Conservation (phyloP, 2,329 filamentous ascomycete genomes). For the Aspergillus nomiae region DNA sequence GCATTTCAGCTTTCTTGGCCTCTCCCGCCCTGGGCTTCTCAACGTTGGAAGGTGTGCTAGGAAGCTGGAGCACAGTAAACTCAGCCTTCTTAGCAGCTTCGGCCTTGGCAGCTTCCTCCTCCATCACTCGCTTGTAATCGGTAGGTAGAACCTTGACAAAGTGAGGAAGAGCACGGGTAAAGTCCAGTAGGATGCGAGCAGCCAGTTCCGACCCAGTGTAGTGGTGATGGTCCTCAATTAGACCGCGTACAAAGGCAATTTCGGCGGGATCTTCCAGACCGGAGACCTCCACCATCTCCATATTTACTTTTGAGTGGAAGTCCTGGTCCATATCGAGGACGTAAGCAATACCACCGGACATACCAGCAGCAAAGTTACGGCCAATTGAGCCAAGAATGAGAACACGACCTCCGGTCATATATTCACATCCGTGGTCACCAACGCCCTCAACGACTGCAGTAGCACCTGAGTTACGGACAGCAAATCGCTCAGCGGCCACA, state of each 20-base stretch:
- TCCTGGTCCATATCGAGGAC: constrained; percentile 87
- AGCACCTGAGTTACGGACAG: constrained; percentile 93
- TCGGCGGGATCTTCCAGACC: constrained; percentile 81
- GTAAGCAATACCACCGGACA: constrained; percentile 97
- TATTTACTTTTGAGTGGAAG: constrained; percentile 91
- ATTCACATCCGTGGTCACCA: constrained; percentile 95
- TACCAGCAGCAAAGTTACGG: constrained; percentile 96
- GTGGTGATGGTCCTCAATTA: constrained; percentile 96
- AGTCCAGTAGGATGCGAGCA: constrained; percentile 90
- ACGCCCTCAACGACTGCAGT: constrained; percentile 95
- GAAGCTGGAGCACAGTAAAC: constrained; percentile 76
- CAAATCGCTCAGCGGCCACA: constrained; percentile 93
- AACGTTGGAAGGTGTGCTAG: constrained; percentile 58
- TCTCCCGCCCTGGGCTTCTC: constrained; percentile 62
- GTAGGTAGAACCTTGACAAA: constrained; percentile 93
- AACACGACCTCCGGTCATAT: constrained; percentile 96
- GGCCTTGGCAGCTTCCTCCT: constrained; percentile 82
- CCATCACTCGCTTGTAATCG: constrained; percentile 92
- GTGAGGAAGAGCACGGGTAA: constrained; percentile 83
- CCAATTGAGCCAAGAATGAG: constrained; percentile 85
- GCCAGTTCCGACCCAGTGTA: constrained; percentile 96
- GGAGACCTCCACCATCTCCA: constrained; percentile 93
- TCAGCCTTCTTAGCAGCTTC: constrained; percentile 82
- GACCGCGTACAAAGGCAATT: constrained; percentile 83
- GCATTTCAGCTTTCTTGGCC: constrained; percentile 67